Conservation (phyloP, 2,329 filamentous ascomycete genomes). For the Hypoxylon sp. region DNA sequence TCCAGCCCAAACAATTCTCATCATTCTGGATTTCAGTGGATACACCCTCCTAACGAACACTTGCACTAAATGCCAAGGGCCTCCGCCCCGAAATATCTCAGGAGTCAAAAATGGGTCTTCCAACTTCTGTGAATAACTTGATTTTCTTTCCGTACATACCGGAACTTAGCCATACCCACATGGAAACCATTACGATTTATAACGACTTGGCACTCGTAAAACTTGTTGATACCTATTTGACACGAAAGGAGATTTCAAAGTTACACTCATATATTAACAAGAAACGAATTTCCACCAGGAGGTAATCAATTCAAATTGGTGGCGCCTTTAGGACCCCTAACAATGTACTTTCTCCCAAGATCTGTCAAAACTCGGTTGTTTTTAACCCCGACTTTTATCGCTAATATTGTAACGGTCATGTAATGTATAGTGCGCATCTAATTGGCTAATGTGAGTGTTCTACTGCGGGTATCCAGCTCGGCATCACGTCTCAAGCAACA, state of each 20-base stretch:
- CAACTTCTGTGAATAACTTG: slow-evolving; percentile 8
- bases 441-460: too few relatives aligned
- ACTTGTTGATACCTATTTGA: not conserved
- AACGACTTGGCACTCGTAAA: not conserved
- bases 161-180: not conserved
- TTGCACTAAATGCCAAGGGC: slow-evolving; percentile 5
- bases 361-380: too few relatives aligned
- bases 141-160: slow-evolving; percentile 3
- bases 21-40: slow-evolving; percentile 7
- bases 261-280: not conserved
- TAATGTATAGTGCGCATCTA: too few relatives aligned
- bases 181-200: not conserved
- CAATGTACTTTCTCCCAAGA: too few relatives aligned
- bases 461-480: too few relatives aligned
- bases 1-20: not conserved
- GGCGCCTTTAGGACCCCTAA: not conserved
- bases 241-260: not conserved
- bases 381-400: too few relatives aligned
- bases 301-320: not conserved
- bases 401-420: too few relatives aligned
- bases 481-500: too few relatives aligned
- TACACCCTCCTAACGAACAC: not conserved
- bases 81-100: slow-evolving; percentile 28
- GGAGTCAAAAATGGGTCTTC: slow-evolving; percentile 31
- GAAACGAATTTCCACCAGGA: not conserved